Conservation (phyloP, 257 asterid species). For the Parsonsia alboflavescens region DNA sequence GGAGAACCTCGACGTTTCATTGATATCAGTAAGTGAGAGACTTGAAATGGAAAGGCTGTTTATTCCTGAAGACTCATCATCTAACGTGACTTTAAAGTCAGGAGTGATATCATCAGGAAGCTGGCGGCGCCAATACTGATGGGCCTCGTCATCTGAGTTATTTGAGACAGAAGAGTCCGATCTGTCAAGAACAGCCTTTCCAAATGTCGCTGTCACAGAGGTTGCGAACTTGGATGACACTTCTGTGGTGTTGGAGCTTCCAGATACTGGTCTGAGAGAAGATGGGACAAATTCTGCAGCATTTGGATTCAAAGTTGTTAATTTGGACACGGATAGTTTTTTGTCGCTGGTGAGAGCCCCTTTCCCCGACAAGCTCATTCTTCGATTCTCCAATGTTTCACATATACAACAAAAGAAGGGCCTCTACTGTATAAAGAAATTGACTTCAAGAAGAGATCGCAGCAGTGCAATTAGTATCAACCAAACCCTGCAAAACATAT, state of each 20-base stretch:
- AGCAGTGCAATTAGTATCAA: constrained; percentile 33
- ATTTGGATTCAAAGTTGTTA: constrained; percentile 68
- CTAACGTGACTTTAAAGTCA: constrained; percentile 62
- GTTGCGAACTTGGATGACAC: constrained; percentile 36
- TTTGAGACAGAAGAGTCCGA: constrained; percentile 67
- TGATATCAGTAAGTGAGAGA: constrained; percentile 47
- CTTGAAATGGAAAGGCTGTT: constrained; percentile 54
- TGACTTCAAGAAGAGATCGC: constrained; percentile 14
- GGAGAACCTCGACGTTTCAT: constrained; percentile 42
- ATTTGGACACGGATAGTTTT: constrained; percentile 45
- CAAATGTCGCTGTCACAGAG: constrained; percentile 36
- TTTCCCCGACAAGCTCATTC: constrained; percentile 63
- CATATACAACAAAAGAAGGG: constrained; percentile 9
- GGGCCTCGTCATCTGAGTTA: constrained; percentile 88
- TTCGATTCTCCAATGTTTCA: constrained; percentile 17
- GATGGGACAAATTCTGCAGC: constrained; percentile 88
- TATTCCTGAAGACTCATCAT: constrained; percentile 57
- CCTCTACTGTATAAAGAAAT: constrained; percentile 21
- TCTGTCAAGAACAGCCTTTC: constrained; percentile 57
- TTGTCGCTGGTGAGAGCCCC: constrained; percentile 59
- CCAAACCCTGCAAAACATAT: constrained; percentile 59
- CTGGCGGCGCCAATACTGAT: constrained; percentile 71
- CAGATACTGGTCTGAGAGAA: constrained; percentile 55
- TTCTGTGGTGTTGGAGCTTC: constrained; percentile 31
- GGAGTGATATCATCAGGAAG: constrained; percentile 95